Base-by-base conservation (phyloP, 139 green algal genomes). In the Micromonas commoda region DNA sequence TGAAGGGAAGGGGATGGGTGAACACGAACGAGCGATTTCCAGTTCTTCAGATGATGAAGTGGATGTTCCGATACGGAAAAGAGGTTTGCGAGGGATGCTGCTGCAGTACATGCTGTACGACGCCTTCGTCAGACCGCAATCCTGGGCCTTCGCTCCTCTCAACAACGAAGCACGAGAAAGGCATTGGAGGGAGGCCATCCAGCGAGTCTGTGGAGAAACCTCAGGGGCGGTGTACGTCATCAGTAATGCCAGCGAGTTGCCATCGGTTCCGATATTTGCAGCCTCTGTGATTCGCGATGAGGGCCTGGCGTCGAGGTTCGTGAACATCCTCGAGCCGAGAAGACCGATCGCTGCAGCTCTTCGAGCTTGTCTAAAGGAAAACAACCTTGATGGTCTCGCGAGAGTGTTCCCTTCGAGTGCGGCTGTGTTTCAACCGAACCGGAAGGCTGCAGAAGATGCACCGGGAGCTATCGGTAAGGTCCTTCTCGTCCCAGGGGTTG, bases 31-130 rank as follows among this genome's bases (percentile, higher is more conserved):
- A 16, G 9, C 45, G 45, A 16, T 9, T 16, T 9, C 9, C 45
- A 16, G 16, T 16, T 57, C 45, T 9, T 57, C 45, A 9, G 45
- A 57, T 57, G 45, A 57, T 16, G 45, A 57, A 16, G 16, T 57
- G 9, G 45, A 23, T 16, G 16, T 23, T 9, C 45, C 45, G 16
- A 57, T 23, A 57, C 45, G 9, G 9, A 57, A 57, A 16, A 9
- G 63, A 5, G 63, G 63, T 5, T 19, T 69, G 5, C 26, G 63
- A 33, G 63, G 63, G 26, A 32, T 69, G 26, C 63, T 69, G 13
- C 63, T 69, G 26, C 26, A 69, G 63, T 69, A 69, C 63, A 69
- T 69, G 63, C 26, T 69, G 9, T 69, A 37, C 63, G 63, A 69
- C 63, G 63, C 16, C 26, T 6, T 69, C 26, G 21, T 69, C 16